Evolutionary conservation across 1,139 yeast species (phyloP).

Genomic region (Yamadazyma jaroonii): DNA sequence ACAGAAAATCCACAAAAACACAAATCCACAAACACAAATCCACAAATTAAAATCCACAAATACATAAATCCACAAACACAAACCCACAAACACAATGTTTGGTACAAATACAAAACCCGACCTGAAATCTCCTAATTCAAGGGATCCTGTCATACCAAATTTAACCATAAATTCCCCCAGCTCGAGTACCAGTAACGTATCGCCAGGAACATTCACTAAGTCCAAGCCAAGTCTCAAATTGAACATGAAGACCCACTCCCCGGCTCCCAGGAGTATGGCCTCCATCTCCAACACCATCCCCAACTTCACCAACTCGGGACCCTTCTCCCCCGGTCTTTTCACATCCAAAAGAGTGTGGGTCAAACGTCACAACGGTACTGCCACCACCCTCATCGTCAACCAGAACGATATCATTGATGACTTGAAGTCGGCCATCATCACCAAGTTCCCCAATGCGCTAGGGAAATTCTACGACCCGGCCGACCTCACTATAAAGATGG

Average conservation of each 20-base stretch:
- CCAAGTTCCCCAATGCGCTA: constrained; percentile 67
- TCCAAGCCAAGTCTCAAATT: constrained; percentile 15
- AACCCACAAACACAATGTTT: no score
- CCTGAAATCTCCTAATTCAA: no score
- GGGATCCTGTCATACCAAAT: no score
- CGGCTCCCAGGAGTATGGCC: constrained; percentile 11
- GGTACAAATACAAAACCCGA: no score
- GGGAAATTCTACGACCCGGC: constrained; percentile 68
- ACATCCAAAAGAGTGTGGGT: constrained; percentile 60
- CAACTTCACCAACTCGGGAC: constrained; percentile 14
- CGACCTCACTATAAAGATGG: constrained; percentile 51
- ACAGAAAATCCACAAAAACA: no score
- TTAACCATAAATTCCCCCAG: background rate
- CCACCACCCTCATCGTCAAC: constrained; percentile 63
- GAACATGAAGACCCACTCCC: constrained; percentile 11
- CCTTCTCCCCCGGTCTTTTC: constrained; percentile 17
- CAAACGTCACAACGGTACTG: constrained; percentile 50
- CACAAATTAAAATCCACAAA: no score
- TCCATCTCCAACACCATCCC: constrained; percentile 14
- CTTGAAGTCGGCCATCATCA: constrained; percentile 56
- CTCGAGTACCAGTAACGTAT: background rate
- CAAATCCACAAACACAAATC: no score
- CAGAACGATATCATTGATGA: constrained; percentile 69
- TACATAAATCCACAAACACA: no score
- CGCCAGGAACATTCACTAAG: constrained; percentile 1